These are phyloP conservation scores for Mucor saturninus DNA, from an alignment of 371 early-diverging fungal species.

Conservation along the genomic window DNA sequence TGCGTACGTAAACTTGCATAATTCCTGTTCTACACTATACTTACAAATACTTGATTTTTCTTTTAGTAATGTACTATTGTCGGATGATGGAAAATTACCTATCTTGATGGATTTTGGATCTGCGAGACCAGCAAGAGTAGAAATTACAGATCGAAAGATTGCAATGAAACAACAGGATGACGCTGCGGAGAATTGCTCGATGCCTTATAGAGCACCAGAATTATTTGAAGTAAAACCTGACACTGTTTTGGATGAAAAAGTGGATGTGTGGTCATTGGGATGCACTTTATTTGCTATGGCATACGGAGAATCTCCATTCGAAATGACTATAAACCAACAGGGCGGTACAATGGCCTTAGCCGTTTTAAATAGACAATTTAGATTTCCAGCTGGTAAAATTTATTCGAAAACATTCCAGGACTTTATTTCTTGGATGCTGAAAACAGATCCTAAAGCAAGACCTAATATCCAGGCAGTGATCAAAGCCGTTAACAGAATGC, in stretches of 20 bases:
- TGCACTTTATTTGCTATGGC: conserved; percentile 80
- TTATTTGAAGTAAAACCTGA: conserved; percentile 79
- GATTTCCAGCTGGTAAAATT: conserved; percentile 41
- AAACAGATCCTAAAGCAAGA: conserved; percentile 66
- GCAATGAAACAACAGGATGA: conserved; percentile 76
- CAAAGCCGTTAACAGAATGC: conserved; percentile 3
- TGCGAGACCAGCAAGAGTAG: conserved; percentile 60
- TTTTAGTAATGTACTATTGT: conserved; percentile 58
- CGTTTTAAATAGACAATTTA: conserved; percentile 69
- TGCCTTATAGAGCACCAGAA: conserved; percentile 84
- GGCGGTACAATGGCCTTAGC: conserved; percentile 79
- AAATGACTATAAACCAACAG: conserved; percentile 67
- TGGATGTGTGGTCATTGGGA: conserved; percentile 85
- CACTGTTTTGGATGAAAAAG: conserved; percentile 65
- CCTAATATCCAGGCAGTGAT: conserved; percentile 57
- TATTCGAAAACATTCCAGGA: conserved; percentile 68
- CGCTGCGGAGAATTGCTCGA: conserved; percentile 75
- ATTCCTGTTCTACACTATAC: neutral
- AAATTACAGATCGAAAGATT: conserved; percentile 61
- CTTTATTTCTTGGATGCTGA: conserved; percentile 70
- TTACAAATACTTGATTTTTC: neutral
- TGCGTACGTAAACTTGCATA: conserved; percentile 51
- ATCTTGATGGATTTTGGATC: conserved; percentile 85
- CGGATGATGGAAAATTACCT: conserved; percentile 71
- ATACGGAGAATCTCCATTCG: conserved; percentile 78